These are phyloP conservation scores for Bifiguratus adelaidae DNA, from an alignment of 192 early-diverging fungal species.

Conservation along the genomic window DNA sequence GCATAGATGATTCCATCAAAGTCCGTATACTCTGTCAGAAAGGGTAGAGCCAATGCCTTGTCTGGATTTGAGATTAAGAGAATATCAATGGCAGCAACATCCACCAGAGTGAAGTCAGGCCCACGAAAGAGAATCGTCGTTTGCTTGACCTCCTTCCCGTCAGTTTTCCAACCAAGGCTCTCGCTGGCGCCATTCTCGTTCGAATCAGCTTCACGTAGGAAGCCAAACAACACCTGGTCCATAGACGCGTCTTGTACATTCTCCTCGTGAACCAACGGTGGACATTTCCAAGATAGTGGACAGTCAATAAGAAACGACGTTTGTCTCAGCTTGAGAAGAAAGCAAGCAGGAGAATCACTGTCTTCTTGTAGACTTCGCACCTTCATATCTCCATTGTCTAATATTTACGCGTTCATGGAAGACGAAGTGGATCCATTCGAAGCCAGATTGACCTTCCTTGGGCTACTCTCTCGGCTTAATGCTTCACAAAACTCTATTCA, in stretches of 20 bases:
- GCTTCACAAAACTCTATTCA: conserved; percentile 46
- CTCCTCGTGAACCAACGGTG: too few relatives aligned
- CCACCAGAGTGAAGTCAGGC: conserved; percentile 40
- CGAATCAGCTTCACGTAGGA: background rate
- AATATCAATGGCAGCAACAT: conserved; percentile 60
- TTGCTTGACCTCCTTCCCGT: background rate
- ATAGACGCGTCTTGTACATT: background rate
- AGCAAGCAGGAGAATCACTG: too few relatives aligned
- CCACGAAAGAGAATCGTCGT: conserved; percentile 13
- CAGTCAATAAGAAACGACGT: background rate
- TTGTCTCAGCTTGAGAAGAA: conserved; percentile 1
- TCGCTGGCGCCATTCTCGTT: too few relatives aligned
- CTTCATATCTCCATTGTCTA: too few relatives aligned
- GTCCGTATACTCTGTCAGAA: conserved; percentile 68
- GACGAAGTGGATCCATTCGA: conserved; percentile 44
- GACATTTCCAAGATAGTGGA: too few relatives aligned
- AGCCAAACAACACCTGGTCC: background rate
- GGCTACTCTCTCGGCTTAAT: conserved; percentile 36
- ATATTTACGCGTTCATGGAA: too few relatives aligned
- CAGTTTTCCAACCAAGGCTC: too few relatives aligned
- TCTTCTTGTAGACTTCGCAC: too few relatives aligned
- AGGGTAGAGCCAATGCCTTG: conserved; percentile 70
- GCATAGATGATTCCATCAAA: conserved; percentile 70
- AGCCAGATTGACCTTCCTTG: conserved; percentile 34
- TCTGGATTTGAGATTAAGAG: conserved; percentile 67